phyloP scores from a whole-genome alignment of 371 early-diverging fungal genomes.

The Zychaea mexicana region DNA sequence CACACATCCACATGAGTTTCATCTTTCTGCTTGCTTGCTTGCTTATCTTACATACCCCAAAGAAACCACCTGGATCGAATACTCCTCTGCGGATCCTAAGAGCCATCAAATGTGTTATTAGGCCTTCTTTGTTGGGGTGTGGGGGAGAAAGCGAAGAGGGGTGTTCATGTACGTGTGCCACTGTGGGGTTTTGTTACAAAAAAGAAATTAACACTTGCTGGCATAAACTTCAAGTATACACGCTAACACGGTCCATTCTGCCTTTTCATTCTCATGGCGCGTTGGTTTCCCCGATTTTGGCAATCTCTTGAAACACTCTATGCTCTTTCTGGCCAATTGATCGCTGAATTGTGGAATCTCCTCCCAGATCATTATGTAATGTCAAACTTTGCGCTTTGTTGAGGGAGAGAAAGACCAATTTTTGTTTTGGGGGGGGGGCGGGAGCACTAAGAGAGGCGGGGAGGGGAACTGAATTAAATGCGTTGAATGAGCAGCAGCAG shows the following conservation, averaged over 20 bases:
- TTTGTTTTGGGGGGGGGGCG: not conserved
- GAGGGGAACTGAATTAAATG: not conserved
- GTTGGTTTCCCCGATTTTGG: conserved; percentile 77
- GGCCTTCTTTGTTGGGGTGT: not conserved
- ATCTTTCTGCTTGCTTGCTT: not conserved
- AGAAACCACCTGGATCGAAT: conserved; percentile 59
- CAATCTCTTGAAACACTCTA: conserved; percentile 44
- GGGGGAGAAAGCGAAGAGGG: not conserved
- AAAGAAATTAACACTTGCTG: conserved; percentile 15
- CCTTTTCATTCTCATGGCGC: conserved; percentile 37
- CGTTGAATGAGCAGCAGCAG: too few relatives aligned
- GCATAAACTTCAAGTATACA: conserved; percentile 61
- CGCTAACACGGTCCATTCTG: conserved; percentile 87
- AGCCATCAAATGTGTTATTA: not conserved
- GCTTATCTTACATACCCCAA: conserved; percentile 62
- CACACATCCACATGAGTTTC: not conserved
- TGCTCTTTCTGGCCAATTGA: conserved; percentile 27
- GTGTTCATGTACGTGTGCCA: too few relatives aligned
- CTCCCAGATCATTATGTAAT: conserved; percentile 17
- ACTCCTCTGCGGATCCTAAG: conserved; percentile 24
- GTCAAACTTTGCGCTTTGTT: not conserved
- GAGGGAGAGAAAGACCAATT: not conserved
- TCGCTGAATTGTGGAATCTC: conserved; percentile 29
- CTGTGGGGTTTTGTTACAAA: too few relatives aligned
- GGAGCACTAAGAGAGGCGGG: too few relatives aligned